A percentile compares a stretch with the other conserved stretches of the same genome.
These are phyloP conservation scores for Trichoderma aggressivum DNA, from an alignment of 2,329 filamentous ascomycete species.

Conservation along the genomic window DNA sequence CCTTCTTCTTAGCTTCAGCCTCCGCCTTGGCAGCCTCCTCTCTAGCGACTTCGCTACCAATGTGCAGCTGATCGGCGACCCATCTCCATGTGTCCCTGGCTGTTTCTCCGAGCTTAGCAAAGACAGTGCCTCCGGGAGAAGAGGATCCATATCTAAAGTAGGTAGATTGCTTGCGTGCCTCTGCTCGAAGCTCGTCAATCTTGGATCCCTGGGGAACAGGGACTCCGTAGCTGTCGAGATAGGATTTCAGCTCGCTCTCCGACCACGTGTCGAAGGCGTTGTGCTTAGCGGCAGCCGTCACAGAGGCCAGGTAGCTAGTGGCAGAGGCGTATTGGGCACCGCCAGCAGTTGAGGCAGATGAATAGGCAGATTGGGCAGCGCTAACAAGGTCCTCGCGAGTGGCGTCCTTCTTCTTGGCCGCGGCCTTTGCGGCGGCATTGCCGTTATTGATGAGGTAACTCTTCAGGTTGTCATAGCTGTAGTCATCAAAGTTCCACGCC, in stretches of 20 bases:
- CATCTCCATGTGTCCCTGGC: slow-evolving; percentile 49
- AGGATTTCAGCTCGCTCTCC: slow-evolving; percentile 69
- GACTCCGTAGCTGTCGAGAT: slow-evolving; percentile 76
- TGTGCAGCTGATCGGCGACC: slow-evolving; percentile 47
- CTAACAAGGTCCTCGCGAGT: slow-evolving; percentile 71
- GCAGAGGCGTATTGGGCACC: slow-evolving; percentile 61
- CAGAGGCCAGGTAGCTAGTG: slow-evolving; percentile 65
- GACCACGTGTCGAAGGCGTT: slow-evolving; percentile 71
- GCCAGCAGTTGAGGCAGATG: slow-evolving; percentile 56
- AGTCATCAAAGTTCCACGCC: slow-evolving; percentile 78
- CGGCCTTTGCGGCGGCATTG: slow-evolving; percentile 54
- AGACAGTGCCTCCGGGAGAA: slow-evolving; percentile 61
- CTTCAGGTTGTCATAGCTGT: slow-evolving; percentile 67
- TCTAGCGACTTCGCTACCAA: slow-evolving; percentile 48
- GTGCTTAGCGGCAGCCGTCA: slow-evolving; percentile 63
- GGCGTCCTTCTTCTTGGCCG: slow-evolving; percentile 58
- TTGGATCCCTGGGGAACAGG: slow-evolving; percentile 63
- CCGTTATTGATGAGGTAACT: slow-evolving; percentile 52
- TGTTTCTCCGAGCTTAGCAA: slow-evolving; percentile 58
- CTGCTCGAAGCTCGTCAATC: slow-evolving; percentile 65
- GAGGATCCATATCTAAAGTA: slow-evolving; percentile 75
- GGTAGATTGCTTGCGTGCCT: slow-evolving; percentile 68
- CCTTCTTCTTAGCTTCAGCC: slow-evolving; percentile 29
- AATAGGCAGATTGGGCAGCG: slow-evolving; percentile 59
- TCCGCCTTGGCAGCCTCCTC: slow-evolving; percentile 42